Evolutionary conservation across 2,329 filamentous ascomycete species (phyloP).

Genomic region (Cladorrhinum sp.): DNA sequence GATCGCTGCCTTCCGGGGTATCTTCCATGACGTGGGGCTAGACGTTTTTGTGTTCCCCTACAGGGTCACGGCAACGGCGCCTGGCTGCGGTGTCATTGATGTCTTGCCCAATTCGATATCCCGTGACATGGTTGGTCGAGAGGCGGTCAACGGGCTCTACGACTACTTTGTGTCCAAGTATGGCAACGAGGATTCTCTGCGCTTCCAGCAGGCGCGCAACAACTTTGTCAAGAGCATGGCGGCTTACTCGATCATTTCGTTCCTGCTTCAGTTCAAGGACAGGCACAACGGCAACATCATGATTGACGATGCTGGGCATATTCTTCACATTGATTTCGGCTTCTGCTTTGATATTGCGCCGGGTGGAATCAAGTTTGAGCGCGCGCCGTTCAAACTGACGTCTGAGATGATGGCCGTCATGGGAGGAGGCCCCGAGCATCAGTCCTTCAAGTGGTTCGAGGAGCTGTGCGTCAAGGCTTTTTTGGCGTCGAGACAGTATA

Average conservation of each 20-base stretch:
- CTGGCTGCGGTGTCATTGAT: conserved; percentile 96
- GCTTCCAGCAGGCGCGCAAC: conserved; percentile 89
- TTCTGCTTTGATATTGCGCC: conserved; percentile 99
- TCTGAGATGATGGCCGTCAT: conserved; percentile 99
- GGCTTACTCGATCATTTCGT: conserved; percentile 95
- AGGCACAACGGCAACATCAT: conserved; percentile 99
- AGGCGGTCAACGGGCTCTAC: conserved; percentile 96
- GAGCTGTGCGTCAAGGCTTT: conserved; percentile 95
- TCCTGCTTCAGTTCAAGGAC: conserved; percentile 97
- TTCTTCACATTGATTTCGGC: conserved; percentile 97
- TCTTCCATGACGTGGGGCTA: conserved; percentile 90
- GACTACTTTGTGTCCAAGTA: conserved; percentile 99
- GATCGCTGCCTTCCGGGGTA: conserved; percentile 95
- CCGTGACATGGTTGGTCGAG: conserved; percentile 95
- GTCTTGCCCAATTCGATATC: conserved; percentile 97
- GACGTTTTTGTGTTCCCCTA: conserved; percentile 98
- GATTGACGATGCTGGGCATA: conserved; percentile 95
- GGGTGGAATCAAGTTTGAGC: conserved; percentile 94
- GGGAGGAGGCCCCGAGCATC: conserved; percentile 80
- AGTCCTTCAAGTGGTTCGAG: conserved; percentile 93
- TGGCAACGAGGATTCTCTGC: conserved; percentile 89
- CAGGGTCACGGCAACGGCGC: conserved; percentile 93
- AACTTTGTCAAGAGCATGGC: conserved; percentile 99
- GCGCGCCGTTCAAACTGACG: conserved; percentile 96
- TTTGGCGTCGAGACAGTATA: conserved; percentile 80